These are phyloP conservation scores for Tetrahymena borealis DNA, from an alignment of 73 alveolate species.

Conservation along the genomic window DNA sequence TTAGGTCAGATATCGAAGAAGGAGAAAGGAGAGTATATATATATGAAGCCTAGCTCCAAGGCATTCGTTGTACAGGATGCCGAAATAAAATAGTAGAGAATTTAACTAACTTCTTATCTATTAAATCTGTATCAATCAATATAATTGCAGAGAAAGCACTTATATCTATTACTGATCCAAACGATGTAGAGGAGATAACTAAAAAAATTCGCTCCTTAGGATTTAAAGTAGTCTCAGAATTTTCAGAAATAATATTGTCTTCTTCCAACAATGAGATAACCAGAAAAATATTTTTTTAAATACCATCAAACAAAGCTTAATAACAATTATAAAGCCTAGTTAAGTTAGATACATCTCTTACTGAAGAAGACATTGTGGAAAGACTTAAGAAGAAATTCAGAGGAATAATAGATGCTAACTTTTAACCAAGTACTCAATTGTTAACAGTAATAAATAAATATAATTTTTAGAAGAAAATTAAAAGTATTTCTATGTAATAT, in stretches of 20 bases:
- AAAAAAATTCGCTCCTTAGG: neutral
- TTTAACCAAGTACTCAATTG: no score
- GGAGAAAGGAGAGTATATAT: neutral
- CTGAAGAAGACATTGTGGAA: no score
- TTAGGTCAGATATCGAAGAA: neutral
- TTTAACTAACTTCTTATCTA: neutral
- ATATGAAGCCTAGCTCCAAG: neutral
- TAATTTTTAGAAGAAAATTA: no score
- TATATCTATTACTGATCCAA: neutral
- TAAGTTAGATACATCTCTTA: no score
- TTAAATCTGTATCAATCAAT: neutral
- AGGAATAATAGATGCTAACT: no score
- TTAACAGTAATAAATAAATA: no score
- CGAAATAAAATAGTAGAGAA: neutral
- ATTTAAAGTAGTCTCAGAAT: neutral
- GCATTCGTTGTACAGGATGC: neutral
- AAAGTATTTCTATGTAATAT: no score
- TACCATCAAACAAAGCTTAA: neutral
- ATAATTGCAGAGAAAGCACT: neutral
- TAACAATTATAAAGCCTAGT: neutral
- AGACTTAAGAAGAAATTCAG: no score
- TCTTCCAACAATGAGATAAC: neutral
- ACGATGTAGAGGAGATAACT: neutral
- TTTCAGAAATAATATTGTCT: neutral
- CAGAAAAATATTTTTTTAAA: neutral